Conservation (phyloP, 179 eudicot genomes). For the Silene noctiflora region DNA sequence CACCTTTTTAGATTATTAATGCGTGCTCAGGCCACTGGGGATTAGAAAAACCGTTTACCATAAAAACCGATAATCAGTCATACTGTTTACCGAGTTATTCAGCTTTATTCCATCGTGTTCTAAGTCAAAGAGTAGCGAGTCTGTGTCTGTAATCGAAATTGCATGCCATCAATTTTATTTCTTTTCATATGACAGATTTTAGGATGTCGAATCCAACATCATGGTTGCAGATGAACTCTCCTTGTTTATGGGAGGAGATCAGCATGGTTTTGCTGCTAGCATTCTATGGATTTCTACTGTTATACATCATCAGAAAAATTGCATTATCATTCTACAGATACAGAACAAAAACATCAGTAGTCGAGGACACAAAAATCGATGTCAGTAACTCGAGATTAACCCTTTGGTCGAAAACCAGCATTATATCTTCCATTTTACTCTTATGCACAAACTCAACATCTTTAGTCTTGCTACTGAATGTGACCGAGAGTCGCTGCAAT, state of each 20-base stretch:
- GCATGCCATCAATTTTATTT: not conserved
- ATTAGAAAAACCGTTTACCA: too few relatives aligned
- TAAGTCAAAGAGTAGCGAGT: too few relatives aligned
- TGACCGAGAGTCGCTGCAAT: constrained; percentile 34
- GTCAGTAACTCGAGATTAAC: constrained; percentile 30
- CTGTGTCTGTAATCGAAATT: too few relatives aligned
- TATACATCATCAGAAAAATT: constrained; percentile 37
- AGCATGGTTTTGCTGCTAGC: constrained; percentile 50
- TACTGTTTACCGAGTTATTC: too few relatives aligned
- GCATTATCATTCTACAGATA: constrained; percentile 33
- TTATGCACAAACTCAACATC: constrained; percentile 41
- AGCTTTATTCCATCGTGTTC: too few relatives aligned
- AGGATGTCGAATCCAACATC: constrained; percentile 28
- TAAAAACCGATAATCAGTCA: too few relatives aligned
- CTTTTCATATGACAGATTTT: constrained; percentile 38
- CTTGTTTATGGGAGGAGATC: constrained; percentile 64
- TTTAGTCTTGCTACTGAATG: constrained; percentile 34
- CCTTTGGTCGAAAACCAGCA: constrained; percentile 47
- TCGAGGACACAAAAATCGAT: constrained; percentile 28
- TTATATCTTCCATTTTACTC: constrained; percentile 46
- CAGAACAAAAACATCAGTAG: constrained; percentile 30
- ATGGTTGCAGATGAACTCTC: constrained; percentile 46
- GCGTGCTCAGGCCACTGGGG: too few relatives aligned
- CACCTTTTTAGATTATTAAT: too few relatives aligned
- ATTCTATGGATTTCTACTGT: constrained; percentile 45